Evolutionary conservation across 495 filamentous ascomycete genomes (phyloP), one percentile per base, ranked within the genome.

Genomic region (Sabuloglossum arenarium): DNA sequence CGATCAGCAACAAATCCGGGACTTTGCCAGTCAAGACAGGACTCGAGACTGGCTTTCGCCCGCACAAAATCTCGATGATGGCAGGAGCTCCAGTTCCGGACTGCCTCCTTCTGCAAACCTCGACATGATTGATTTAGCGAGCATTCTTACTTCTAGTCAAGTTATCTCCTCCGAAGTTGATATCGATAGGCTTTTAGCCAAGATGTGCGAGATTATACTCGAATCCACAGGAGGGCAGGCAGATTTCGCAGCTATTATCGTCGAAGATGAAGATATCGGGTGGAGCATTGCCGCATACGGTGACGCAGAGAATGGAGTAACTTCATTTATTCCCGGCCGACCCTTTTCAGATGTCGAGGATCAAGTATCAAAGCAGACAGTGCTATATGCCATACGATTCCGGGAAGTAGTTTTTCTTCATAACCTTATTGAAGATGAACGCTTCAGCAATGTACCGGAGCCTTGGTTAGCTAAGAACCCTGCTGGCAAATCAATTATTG

Each of bases 121-220:
- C 58, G 88, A 95, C 66, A 88, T 93, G 68, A 85, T 94, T 54
- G 88, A 94, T 65, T 65, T 94, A 54, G 80, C 85, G 47, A 86
- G 83, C 42, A 94, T 95, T 54, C 74, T 95, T 10, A 81, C 88
- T 61, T 89, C 84, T 16, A 90, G 83, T 45, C 88, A 94, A 70
- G 80, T 93, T 45, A 86, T 95, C 63, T 93, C 88, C 12, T 93
- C 86, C 28, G 86, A 93, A 56, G 72, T 94, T 30, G 78, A 86
- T 57, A 80, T 94, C 23, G 87, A 95, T 58, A 79, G 81, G 53
- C 78, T 95, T 8, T 70, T 94, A 42, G 79, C 80, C 55, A 91
- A 86, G 56, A 93, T 95, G 85, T 85, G 85, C 54, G 82, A 90
- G 63, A 88, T 94, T 58, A 90, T 94, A 47, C 64, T 94, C 21